A percentile compares a stretch with the other conserved stretches of the same genome.
Conservation (phyloP, 179 eudicot species). For the Sideroxylon spinosum region DNA sequence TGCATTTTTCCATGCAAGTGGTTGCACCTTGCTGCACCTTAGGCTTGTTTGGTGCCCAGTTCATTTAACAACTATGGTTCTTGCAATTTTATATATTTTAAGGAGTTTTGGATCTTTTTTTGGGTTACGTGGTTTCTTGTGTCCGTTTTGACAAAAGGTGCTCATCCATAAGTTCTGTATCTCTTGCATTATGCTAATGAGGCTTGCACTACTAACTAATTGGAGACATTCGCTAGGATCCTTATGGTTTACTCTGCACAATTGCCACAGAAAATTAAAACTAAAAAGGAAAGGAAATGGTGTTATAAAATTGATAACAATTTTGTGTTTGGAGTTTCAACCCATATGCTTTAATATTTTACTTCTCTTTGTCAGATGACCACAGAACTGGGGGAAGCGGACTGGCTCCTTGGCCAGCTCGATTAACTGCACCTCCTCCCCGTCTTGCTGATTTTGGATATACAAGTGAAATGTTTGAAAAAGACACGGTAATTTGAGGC, state of each 20-base stretch:
- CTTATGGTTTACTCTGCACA: background rate
- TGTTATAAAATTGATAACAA: background rate
- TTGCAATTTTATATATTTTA: background rate
- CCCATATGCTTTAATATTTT: background rate
- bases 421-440: slow-evolving; percentile 88
- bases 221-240: background rate
- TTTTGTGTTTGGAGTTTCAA: background rate
- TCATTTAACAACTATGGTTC: background rate
- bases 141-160: background rate
- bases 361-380: slow-evolving; percentile 49
- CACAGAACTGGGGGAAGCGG: slow-evolving; percentile 77
- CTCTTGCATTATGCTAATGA: background rate
- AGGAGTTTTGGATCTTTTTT: background rate
- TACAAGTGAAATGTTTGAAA: slow-evolving; percentile 73
- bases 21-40: background rate
- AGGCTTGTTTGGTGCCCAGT: background rate
- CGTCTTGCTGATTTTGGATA: slow-evolving; percentile 95
- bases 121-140: background rate
- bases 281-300: background rate
- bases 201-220: background rate
- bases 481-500: slow-evolving; percentile 62
- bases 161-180: background rate
- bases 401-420: slow-evolving; percentile 94
- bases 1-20: background rate
- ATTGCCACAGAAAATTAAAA: background rate